These are phyloP conservation scores for Paecilomyces variotii DNA, from an alignment of 2,329 filamentous ascomycete genomes.

Conservation along the genomic window DNA sequence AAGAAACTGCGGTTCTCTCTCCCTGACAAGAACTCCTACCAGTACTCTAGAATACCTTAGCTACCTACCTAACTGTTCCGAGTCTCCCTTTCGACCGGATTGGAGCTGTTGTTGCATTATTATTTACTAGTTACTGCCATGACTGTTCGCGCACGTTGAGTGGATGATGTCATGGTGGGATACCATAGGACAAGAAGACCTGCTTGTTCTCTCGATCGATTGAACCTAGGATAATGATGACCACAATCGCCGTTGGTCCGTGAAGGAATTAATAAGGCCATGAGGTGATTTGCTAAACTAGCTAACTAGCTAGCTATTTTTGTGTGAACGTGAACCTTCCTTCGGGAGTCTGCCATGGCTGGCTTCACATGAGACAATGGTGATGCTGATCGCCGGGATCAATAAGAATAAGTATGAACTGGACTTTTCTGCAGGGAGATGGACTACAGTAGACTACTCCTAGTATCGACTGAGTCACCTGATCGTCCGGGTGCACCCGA, in stretches of 20 bases:
- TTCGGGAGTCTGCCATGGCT: background rate
- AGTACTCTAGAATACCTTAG: too few species aligned
- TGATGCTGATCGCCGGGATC: background rate
- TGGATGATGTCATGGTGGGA: background rate
- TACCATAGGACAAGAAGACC: background rate
- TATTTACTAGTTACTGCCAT: background rate
- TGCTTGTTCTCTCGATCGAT: background rate
- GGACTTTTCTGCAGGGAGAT: background rate
- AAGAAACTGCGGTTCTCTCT: too few species aligned
- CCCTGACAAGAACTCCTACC: too few species aligned
- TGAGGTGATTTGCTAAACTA: background rate
- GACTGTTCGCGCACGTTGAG: background rate
- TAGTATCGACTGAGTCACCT: background rate
- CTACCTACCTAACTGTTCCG: too few species aligned
- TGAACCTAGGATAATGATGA: background rate
- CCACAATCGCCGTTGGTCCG: background rate
- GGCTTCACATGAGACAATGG: background rate
- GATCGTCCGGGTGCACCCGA: background rate
- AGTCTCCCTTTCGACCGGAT: too few species aligned
- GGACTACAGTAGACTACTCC: background rate
- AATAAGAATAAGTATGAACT: background rate
- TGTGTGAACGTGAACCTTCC: background rate
- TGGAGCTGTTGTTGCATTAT: too few species aligned
- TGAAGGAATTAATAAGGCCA: background rate
- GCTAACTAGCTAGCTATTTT: background rate